Conservation (phyloP, 1,139 yeast genomes). For the Blastobotrys proliferans region DNA sequence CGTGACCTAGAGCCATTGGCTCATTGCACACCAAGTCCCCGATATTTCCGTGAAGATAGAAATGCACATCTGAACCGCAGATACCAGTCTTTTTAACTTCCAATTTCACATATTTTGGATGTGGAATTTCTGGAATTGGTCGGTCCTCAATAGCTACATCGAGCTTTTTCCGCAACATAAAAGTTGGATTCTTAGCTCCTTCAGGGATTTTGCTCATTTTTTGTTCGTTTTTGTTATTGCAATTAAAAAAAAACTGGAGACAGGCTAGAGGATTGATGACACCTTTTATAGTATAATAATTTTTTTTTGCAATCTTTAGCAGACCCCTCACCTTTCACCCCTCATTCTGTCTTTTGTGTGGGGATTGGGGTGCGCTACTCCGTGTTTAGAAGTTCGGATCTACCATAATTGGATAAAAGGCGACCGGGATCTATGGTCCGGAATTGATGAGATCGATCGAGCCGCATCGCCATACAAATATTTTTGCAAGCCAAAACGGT, state of each 20-base stretch:
- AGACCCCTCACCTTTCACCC: too few species aligned
- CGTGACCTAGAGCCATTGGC: conserved; percentile 55
- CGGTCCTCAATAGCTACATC: conserved; percentile 62
- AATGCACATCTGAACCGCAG: conserved; percentile 87
- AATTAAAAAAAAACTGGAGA: not conserved
- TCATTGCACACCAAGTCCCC: conserved; percentile 44
- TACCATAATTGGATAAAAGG: too few species aligned
- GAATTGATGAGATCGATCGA: too few species aligned
- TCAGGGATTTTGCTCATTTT: not conserved
- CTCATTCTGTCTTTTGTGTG: too few species aligned
- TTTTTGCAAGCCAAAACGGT: too few species aligned
- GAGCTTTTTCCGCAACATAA: conserved; percentile 62
- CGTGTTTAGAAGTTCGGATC: too few species aligned
- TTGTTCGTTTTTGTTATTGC: not conserved
- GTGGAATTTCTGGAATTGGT: conserved; percentile 57
- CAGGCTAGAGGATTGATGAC: too few species aligned
- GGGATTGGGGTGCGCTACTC: too few species aligned
- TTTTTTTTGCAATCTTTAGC: too few species aligned
- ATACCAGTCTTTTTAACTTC: conserved; percentile 78
- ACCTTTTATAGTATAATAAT: too few species aligned
- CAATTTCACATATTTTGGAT: conserved; percentile 67
- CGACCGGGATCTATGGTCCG: too few species aligned
- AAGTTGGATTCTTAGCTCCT: conserved; percentile 50
- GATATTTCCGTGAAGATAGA: conserved; percentile 72
- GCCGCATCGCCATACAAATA: too few species aligned